A percentile compares a stretch with the other conserved stretches of the same genome.
Conservation (phyloP, 2,329 filamentous ascomycete genomes). For the Pseudogymnoascus sp. region DNA sequence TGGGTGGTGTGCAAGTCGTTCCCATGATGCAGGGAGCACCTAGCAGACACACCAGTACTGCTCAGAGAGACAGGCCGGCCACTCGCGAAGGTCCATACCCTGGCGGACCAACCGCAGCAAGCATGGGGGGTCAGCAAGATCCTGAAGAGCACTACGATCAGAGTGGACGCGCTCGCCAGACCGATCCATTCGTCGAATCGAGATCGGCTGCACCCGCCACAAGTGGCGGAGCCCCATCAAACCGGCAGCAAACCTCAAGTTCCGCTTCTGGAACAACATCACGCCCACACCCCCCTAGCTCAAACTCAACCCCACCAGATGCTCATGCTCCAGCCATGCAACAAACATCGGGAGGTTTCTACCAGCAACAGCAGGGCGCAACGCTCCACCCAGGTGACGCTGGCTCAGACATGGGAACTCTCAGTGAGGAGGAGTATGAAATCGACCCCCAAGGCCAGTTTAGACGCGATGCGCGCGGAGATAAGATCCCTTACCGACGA, state of each 20-base stretch:
- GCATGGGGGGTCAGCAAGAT: constrained; percentile 15
- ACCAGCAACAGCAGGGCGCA: constrained; percentile 36
- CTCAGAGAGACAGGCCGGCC: constrained; percentile 32
- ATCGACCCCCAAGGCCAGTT: constrained; percentile 54
- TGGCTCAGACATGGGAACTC: constrained; percentile 46
- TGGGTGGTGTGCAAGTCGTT: constrained; percentile 90
- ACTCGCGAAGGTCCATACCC: constrained; percentile 37
- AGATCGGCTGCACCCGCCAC: constrained; percentile 14
- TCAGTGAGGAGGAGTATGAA: constrained; percentile 64
- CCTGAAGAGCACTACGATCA: constrained; percentile 23
- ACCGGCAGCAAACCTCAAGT: constrained; percentile 26
- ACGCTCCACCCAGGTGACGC: constrained; percentile 26
- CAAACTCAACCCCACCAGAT: constrained; percentile 30
- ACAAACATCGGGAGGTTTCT: constrained; percentile 33
- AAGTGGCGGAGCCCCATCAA: constrained; percentile 22
- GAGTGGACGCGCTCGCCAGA: constrained; percentile 29
- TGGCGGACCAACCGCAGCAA: constrained; percentile 25
- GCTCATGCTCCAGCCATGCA: constrained; percentile 37
- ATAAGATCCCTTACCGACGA: constrained; percentile 42
- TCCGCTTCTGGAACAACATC: constrained; percentile 15
- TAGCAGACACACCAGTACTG: constrained; percentile 42
- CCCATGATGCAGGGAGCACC: constrained; percentile 72
- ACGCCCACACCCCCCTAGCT: constrained; percentile 11
- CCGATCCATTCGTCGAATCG: constrained; percentile 53
- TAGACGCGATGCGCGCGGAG: constrained; percentile 51